Conservation (phyloP, 1,284 basidiomycete genomes). For the Puccinia novopanici region DNA sequence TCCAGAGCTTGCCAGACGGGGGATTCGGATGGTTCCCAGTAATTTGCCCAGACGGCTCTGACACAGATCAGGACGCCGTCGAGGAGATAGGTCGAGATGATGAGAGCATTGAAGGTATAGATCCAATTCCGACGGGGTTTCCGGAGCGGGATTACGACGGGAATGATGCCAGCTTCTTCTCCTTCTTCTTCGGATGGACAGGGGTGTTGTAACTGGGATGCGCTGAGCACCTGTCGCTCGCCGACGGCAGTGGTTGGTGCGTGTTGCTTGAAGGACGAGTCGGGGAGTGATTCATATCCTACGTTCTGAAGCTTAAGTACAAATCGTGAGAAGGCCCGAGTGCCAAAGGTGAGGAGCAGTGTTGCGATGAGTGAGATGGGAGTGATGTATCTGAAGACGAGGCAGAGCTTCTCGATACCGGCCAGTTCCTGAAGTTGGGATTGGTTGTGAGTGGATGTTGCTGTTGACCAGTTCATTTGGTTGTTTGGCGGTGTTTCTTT, state of each 20-base stretch:
- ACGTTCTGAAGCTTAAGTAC: constrained; percentile 48
- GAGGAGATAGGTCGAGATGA: constrained; percentile 55
- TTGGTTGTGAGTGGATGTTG: too few relatives aligned
- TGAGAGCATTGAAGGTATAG: constrained; percentile 68
- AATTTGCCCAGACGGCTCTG: constrained; percentile 67
- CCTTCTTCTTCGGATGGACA: background rate
- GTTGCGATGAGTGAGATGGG: constrained; percentile 34
- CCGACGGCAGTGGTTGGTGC: background rate
- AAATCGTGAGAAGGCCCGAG: constrained; percentile 33
- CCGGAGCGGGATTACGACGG: constrained; percentile 71
- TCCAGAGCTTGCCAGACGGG: constrained; percentile 37
- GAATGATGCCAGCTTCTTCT: constrained; percentile 64
- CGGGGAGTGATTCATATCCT: constrained; percentile 42
- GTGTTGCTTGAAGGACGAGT: constrained; percentile 24
- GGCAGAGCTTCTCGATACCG: too few relatives aligned
- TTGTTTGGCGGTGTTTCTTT: too few relatives aligned
- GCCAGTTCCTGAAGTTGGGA: constrained; percentile 21
- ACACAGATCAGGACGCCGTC: constrained; percentile 66
- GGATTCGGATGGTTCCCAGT: constrained; percentile 63
- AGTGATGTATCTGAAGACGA: constrained; percentile 37
- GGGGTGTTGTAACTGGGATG: background rate
- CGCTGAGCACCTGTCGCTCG: background rate
- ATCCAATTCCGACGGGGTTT: constrained; percentile 73
- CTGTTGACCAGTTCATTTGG: too few relatives aligned
- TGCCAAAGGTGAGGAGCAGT: constrained; percentile 33